Evolutionary conservation across 768 basidiomycete genomes (phyloP).

Genomic region (Psilocybe azurescens): DNA sequence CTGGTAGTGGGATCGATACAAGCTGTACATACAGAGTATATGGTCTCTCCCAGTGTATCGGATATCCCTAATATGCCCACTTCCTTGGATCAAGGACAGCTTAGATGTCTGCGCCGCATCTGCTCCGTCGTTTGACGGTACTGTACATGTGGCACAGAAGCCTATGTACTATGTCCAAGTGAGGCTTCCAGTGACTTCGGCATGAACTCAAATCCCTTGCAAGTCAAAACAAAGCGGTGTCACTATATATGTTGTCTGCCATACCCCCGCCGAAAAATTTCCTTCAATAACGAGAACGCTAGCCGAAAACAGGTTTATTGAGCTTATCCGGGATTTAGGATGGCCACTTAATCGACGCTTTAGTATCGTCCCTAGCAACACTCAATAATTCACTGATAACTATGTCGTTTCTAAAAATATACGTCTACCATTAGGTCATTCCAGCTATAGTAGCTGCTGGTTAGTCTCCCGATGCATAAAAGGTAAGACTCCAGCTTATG

Average conservation of each 20-base stretch:
- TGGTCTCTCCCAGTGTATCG: too few relatives aligned
- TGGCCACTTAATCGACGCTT: neutral
- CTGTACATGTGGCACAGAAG: neutral
- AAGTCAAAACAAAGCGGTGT: neutral
- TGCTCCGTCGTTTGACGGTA: neutral
- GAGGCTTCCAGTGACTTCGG: neutral
- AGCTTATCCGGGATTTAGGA: neutral
- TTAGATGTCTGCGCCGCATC: neutral
- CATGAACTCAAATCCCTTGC: neutral
- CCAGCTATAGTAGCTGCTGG: neutral
- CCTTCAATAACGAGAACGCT: neutral
- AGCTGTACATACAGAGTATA: too few relatives aligned
- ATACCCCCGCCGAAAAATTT: neutral
- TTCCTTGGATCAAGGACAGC: neutral
- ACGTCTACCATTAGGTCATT: neutral
- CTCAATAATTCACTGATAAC: neutral
- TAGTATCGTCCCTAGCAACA: neutral
- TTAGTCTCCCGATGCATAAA: neutral
- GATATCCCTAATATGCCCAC: neutral
- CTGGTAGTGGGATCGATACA: too few relatives aligned
- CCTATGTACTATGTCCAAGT: neutral
- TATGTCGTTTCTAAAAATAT: neutral
- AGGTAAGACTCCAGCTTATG: neutral
- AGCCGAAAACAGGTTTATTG: neutral
- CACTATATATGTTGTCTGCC: neutral